Conservation (phyloP, 257 asterid species). For the Knoxia roxburghii region DNA sequence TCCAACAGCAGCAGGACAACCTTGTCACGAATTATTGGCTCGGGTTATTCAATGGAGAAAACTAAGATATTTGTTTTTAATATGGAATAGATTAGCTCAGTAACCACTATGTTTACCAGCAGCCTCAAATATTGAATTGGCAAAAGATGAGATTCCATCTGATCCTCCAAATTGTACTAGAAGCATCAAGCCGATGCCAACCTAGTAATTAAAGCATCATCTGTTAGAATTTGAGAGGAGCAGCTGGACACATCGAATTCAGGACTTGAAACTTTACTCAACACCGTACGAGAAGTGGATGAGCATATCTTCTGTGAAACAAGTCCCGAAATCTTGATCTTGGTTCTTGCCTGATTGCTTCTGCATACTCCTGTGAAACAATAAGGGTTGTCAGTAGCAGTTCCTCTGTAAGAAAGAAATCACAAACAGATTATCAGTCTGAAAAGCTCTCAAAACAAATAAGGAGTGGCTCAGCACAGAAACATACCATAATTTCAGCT, state of each 20-base stretch:
- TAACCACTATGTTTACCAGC: conserved; percentile 22
- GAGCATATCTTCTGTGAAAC: conserved; percentile 26
- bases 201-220: conserved; percentile 16
- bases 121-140: conserved; percentile 29
- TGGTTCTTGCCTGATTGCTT: conserved; percentile 4
- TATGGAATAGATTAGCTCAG: neutral
- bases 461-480: neutral
- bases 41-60: neutral
- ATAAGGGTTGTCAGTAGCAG: neutral
- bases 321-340: conserved; percentile 27
- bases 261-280: neutral
- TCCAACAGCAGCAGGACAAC: conserved; percentile 21
- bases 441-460: neutral
- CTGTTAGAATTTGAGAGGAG: neutral
- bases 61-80: neutral
- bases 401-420: neutral
- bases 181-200: conserved; percentile 28
- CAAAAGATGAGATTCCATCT: conserved; percentile 25
- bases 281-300: conserved; percentile 30
- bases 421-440: neutral
- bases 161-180: conserved; percentile 34
- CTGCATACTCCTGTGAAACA: conserved; percentile 22
- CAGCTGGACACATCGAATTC: neutral
- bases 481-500: conserved; percentile 24
- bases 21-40: conserved; percentile 9